A percentile compares a stretch with the other conserved stretches of the same genome.
These are phyloP conservation scores for Coniochaeta sp. DNA, from an alignment of 2,329 filamentous ascomycete genomes.

Conservation along the genomic window DNA sequence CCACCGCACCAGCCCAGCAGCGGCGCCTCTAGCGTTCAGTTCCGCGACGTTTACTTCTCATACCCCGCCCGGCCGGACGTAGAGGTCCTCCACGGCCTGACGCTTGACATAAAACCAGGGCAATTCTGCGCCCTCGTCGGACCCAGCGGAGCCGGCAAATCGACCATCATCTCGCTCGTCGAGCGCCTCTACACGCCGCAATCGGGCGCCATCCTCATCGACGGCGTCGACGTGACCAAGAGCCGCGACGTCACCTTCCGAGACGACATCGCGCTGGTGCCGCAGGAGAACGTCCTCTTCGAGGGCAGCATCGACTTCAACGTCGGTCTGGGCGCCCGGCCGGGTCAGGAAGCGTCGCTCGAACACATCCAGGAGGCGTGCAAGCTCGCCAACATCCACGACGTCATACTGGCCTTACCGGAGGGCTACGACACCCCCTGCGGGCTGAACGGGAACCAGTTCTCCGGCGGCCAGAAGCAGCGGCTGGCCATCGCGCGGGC, in stretches of 20 bases:
- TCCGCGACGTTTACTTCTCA: slow-evolving; percentile 54
- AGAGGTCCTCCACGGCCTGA: slow-evolving; percentile 47
- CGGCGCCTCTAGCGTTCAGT: slow-evolving; percentile 31
- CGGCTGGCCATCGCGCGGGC: slow-evolving; percentile 87
- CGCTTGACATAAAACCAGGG: slow-evolving; percentile 47
- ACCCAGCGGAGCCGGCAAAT: slow-evolving; percentile 60
- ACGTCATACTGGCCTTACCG: slow-evolving; percentile 77
- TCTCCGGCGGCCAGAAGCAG: slow-evolving; percentile 93
- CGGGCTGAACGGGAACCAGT: slow-evolving; percentile 73
- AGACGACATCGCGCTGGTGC: slow-evolving; percentile 41
- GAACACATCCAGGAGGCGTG: slow-evolving; percentile 68
- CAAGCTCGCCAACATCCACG: slow-evolving; percentile 84
- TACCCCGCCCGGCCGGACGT: slow-evolving; percentile 57
- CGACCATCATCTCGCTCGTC: slow-evolving; percentile 51
- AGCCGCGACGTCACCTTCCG: slow-evolving; percentile 23
- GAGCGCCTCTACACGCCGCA: slow-evolving; percentile 41
- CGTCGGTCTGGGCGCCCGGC: slow-evolving; percentile 44
- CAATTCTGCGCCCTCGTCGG: slow-evolving; percentile 59
- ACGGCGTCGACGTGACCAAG: slow-evolving; percentile 35
- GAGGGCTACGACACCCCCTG: slow-evolving; percentile 80
- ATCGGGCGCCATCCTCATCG: slow-evolving; percentile 32
- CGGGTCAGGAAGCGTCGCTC: slow-evolving; percentile 40
- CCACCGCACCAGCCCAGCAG: slow-evolving; percentile 3
- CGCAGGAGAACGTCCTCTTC: slow-evolving; percentile 51
- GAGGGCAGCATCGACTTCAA: slow-evolving; percentile 50